Evolutionary conservation across 768 basidiomycete genomes (phyloP), one percentile per base, ranked within the genome.

Genomic region (Mycena leptocephala): DNA sequence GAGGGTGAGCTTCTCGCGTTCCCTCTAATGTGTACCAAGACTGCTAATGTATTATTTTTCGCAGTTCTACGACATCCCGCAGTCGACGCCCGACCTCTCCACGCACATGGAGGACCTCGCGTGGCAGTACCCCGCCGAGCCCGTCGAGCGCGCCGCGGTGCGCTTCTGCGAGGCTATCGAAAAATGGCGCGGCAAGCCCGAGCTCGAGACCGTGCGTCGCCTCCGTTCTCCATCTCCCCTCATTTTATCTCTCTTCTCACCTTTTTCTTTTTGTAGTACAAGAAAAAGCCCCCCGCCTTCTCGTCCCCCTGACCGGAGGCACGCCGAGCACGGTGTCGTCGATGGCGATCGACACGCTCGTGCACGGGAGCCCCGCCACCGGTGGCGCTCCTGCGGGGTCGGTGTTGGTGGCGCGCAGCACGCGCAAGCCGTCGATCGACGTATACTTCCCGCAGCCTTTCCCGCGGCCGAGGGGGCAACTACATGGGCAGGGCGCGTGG

Each of bases 171-270:
- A 97, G 81, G 95, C 95, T 41, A 89, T 96, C 55, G 92, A 94
- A 1, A 90, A 90, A 66, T 97, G 95, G 96, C 87, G 95, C 78
- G 95, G 95, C 3, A 95, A 94, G 80, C 95, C 95, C 43, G 96
- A 96, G 79, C 89, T 97, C 10, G 94, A 95, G 84, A 94, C 92
- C 4, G 95, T 95, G 74, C 80, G 89, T 77, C 30, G n/a, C 70
- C 53, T 73, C 33, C 53, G 20, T 18, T 51, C 26, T 30, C 70
- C 75, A 37, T 5, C 32, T 41, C 14, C 26, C 43, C 16, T 0
- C 51, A 39, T 70, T 51, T 70, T 8, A 43, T 51, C 30, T 64
- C 76, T 28, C 35, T 77, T 14, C 67, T 65, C 48, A 70, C 63
- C 41, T 20, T 11, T 33, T 64, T 30, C 20, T 41, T 37, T 16